These are phyloP conservation scores for Exserohilum turcica DNA, from an alignment of 2,329 filamentous ascomycete species.

Conservation along the genomic window DNA sequence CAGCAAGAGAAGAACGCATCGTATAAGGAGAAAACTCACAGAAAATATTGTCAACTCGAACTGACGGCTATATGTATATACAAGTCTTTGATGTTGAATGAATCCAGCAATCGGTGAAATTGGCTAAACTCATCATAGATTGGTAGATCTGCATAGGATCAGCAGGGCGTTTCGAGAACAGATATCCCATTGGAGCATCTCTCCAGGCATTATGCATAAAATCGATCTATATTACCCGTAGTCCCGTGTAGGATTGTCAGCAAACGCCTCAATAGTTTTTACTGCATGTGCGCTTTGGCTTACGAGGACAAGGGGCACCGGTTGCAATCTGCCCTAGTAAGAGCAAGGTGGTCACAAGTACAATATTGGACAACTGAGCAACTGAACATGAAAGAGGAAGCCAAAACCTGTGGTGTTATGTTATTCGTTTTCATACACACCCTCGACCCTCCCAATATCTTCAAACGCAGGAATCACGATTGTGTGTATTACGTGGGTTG, in stretches of 20 bases:
- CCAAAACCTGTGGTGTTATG: too few species aligned
- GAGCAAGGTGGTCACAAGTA: too few species aligned
- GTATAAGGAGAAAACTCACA: not conserved
- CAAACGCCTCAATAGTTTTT: not conserved
- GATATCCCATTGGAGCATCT: not conserved
- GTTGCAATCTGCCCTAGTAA: too few species aligned
- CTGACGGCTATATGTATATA: not conserved
- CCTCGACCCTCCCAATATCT: too few species aligned
- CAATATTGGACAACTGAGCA: too few species aligned
- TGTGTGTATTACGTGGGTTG: too few species aligned
- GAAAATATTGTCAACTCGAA: not conserved
- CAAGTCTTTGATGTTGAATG: not conserved
- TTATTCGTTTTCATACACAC: too few species aligned
- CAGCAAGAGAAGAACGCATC: slow-evolving; percentile 1
- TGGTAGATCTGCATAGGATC: not conserved
- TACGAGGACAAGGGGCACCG: not conserved
- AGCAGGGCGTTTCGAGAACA: not conserved
- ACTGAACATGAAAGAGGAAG: too few species aligned
- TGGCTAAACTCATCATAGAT: not conserved
- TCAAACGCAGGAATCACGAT: too few species aligned
- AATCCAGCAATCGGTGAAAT: not conserved
- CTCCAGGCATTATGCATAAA: not conserved
- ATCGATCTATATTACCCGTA: not conserved
- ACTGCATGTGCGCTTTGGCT: not conserved
- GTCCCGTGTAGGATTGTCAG: not conserved